Evolutionary conservation across 306 rosid species (phyloP).

Genomic region (Lupinus albus): DNA sequence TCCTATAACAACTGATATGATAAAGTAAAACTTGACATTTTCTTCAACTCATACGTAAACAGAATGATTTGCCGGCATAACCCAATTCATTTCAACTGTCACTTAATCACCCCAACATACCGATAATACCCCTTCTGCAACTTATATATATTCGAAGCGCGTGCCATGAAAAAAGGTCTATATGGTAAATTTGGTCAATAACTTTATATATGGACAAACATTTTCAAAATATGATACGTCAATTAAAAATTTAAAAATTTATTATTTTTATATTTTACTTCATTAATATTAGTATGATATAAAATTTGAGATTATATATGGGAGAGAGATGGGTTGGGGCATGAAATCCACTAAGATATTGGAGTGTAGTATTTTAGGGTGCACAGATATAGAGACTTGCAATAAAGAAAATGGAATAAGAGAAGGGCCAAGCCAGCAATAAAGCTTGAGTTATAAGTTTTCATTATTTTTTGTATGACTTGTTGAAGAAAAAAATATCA

Average conservation of each 20-base stretch:
- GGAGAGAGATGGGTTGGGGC: constrained; percentile 3
- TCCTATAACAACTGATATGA: too few species aligned
- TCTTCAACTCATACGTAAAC: too few species aligned
- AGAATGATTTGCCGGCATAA: too few species aligned
- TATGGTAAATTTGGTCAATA: constrained; percentile 46
- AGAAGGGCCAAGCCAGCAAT: constrained; percentile 42
- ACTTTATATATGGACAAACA: constrained; percentile 6
- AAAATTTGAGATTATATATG: too few species aligned
- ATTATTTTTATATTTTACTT: too few species aligned
- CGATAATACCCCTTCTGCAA: neutral
- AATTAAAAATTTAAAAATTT: too few species aligned
- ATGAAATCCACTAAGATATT: constrained; percentile 30
- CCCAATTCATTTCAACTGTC: too few species aligned
- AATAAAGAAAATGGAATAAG: constrained; percentile 44
- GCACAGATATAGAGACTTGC: constrained; percentile 43
- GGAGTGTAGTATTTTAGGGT: constrained; percentile 23
- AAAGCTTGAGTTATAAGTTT: constrained; percentile 35
- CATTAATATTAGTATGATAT: too few species aligned
- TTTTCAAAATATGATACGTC: too few species aligned
- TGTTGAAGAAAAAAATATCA: constrained; percentile 6
- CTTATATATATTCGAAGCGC: constrained; percentile 34
- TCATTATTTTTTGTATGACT: constrained; percentile 16
- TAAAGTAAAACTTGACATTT: too few species aligned
- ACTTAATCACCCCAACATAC: too few species aligned
- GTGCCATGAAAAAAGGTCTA: constrained; percentile 19